phyloP scores from a whole-genome alignment of 2,329 filamentous ascomycete genomes.

The Fusarium sulawesiense region DNA sequence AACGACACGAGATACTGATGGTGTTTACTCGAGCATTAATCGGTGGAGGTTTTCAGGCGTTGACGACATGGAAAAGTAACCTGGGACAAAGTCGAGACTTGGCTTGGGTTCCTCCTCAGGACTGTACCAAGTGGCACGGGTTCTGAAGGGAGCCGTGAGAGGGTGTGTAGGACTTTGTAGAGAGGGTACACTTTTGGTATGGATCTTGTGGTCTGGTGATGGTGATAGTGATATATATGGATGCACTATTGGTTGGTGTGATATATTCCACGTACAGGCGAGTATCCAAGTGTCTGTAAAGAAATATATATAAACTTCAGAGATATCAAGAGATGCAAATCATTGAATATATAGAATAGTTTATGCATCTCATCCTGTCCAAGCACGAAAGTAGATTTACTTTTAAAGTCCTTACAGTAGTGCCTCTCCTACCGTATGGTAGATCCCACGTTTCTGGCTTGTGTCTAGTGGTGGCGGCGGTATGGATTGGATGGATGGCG shows the following conservation, averaged over 20 bases:
- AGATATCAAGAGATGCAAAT: background rate
- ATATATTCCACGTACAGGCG: background rate
- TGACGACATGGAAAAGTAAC: background rate
- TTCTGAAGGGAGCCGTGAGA: slow-evolving; percentile 8
- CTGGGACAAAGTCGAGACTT: slow-evolving; percentile 2
- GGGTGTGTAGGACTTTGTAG: slow-evolving; percentile 24
- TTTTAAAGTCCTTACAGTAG: slow-evolving; percentile 3
- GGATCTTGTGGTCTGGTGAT: slow-evolving; percentile 35
- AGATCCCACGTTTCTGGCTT: slow-evolving; percentile 11
- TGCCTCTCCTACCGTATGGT: background rate
- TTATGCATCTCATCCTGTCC: slow-evolving; percentile 8
- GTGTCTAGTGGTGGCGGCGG: slow-evolving; percentile 16
- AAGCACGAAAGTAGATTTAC: background rate
- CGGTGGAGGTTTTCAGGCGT: background rate
- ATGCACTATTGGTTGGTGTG: slow-evolving; percentile 8
- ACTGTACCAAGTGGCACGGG: slow-evolving; percentile 3
- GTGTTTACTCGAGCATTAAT: slow-evolving; percentile 6
- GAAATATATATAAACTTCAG: background rate
- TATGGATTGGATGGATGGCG: background rate
- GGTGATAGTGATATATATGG: slow-evolving; percentile 27
- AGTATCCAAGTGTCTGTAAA: background rate
- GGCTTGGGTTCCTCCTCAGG: background rate
- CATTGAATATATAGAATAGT: background rate
- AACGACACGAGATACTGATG: slow-evolving; percentile 19
- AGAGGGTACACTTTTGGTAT: slow-evolving; percentile 25